These are phyloP conservation scores for Sarocladiaceae sp. DNA, from an alignment of 2,329 filamentous ascomycete genomes.

Conservation along the genomic window DNA sequence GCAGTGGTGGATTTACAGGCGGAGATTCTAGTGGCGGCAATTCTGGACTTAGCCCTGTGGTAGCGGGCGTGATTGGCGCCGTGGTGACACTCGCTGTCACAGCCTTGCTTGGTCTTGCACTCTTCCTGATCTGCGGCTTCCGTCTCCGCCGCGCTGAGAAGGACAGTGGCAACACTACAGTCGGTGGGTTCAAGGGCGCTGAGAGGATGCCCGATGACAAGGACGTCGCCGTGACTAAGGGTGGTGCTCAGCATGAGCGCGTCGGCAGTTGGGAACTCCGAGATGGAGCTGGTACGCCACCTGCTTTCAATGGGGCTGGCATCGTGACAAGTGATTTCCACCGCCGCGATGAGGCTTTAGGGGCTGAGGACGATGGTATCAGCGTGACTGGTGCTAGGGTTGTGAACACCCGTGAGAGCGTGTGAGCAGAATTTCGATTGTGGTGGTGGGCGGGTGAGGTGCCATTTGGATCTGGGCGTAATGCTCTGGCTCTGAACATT, in stretches of 20 bases:
- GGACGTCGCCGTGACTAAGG: conserved; percentile 35
- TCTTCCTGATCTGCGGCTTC: conserved; percentile 29
- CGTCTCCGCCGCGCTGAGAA: conserved; percentile 21
- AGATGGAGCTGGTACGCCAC: conserved; percentile 16
- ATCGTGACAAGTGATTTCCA: conserved; percentile 20
- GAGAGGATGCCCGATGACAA: conserved; percentile 41
- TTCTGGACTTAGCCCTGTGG: conserved; percentile 21
- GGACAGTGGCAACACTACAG: conserved; percentile 14
- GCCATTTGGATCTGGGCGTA: too few species aligned
- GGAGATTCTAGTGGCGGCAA: too few species aligned
- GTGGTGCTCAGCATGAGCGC: conserved; percentile 38
- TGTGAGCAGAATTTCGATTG: conserved; percentile 21
- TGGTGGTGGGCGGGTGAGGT: too few species aligned
- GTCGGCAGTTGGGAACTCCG: conserved; percentile 47
- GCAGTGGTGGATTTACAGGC: not conserved
- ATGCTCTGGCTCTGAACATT: too few species aligned
- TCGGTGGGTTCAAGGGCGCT: conserved; percentile 39
- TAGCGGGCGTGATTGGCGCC: conserved; percentile 45
- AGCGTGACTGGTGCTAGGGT: conserved; percentile 31
- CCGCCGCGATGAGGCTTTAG: conserved; percentile 11
- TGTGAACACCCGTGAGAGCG: conserved; percentile 33
- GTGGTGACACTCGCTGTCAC: conserved; percentile 31
- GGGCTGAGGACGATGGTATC: conserved; percentile 26
- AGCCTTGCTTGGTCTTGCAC: conserved; percentile 25
- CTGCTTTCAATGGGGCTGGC: conserved; percentile 13